Conservation (phyloP, 495 filamentous ascomycete species). For the Aspergillus sclerotioniger region DNA sequence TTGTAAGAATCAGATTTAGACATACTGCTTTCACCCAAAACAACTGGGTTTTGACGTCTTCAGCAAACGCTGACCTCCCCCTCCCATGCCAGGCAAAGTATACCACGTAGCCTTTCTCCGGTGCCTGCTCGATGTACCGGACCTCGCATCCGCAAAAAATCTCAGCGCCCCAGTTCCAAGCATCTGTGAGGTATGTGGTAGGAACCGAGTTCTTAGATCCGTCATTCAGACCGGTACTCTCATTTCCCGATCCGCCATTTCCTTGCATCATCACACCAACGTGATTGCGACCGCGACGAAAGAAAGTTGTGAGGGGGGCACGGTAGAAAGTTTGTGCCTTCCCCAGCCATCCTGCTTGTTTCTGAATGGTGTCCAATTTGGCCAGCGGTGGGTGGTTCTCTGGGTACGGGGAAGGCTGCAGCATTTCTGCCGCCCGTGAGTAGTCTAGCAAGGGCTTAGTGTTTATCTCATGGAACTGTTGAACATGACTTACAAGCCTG, state of each 20-base stretch:
- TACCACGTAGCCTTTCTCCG: conserved; percentile 55
- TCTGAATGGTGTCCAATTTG: conserved; percentile 56
- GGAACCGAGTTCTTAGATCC: conserved; percentile 64
- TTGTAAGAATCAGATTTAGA: conserved; percentile 51
- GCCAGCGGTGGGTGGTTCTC: conserved; percentile 50
- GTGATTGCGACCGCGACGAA: conserved; percentile 57
- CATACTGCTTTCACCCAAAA: conserved; percentile 68
- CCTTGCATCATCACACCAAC: conserved; percentile 61
- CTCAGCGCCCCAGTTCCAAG: conserved; percentile 74
- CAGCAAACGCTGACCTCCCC: conserved; percentile 55
- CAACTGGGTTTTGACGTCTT: conserved; percentile 57
- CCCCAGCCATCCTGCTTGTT: conserved; percentile 52
- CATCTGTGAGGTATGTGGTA: conserved; percentile 67
- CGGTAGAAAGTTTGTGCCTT: conserved; percentile 52
- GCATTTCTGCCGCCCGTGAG: conserved; percentile 50
- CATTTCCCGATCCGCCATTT: conserved; percentile 58
- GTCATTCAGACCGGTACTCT: conserved; percentile 64
- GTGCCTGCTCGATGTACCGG: conserved; percentile 57
- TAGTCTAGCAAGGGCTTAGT: conserved; percentile 44
- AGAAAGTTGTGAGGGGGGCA: conserved; percentile 61
- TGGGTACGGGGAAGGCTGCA: conserved; percentile 61
- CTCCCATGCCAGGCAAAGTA: conserved; percentile 66
- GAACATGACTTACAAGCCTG: conserved; percentile 47
- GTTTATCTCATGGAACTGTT: conserved; percentile 1
- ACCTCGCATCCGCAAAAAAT: conserved; percentile 73